Conservation (phyloP, 441 rosid genomes). For the Pelargonium citronellum region DNA sequence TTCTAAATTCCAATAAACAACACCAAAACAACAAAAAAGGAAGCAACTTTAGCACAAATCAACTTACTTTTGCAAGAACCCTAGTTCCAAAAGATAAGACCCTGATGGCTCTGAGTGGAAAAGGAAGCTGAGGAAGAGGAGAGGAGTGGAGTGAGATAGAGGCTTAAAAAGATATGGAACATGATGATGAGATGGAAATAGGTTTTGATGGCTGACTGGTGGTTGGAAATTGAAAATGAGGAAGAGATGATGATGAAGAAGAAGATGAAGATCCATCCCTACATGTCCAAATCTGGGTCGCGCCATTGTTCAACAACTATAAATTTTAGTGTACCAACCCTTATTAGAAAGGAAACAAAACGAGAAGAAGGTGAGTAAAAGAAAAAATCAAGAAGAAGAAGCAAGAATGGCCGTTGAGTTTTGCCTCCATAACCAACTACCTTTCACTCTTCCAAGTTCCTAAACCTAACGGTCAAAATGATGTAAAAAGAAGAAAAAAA, state of each 20-base stretch:
- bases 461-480: no score
- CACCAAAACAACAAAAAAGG: not conserved
- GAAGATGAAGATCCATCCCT: conserved; percentile 11
- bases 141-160: conserved; percentile 19
- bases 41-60: not conserved
- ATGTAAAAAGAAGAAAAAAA: no score
- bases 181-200: no score
- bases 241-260: conserved; percentile 3
- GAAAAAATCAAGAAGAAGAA: no score
- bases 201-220: conserved; percentile 45
- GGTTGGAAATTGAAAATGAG: conserved; percentile 23
- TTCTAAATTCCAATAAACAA: not conserved
- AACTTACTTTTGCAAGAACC: not conserved
- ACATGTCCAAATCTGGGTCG: conserved; percentile 19
- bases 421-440: no score
- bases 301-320: no score
- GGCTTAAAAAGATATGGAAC: conserved; percentile 20
- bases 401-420: no score
- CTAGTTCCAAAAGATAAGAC: not conserved
- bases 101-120: not conserved
- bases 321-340: no score
- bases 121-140: conserved; percentile 12
- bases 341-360: no score
- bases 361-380: no score
- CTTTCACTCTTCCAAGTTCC: no score